Conservation (phyloP, 352 stramenopile genomes). For the Phytopythium sindhum region DNA sequence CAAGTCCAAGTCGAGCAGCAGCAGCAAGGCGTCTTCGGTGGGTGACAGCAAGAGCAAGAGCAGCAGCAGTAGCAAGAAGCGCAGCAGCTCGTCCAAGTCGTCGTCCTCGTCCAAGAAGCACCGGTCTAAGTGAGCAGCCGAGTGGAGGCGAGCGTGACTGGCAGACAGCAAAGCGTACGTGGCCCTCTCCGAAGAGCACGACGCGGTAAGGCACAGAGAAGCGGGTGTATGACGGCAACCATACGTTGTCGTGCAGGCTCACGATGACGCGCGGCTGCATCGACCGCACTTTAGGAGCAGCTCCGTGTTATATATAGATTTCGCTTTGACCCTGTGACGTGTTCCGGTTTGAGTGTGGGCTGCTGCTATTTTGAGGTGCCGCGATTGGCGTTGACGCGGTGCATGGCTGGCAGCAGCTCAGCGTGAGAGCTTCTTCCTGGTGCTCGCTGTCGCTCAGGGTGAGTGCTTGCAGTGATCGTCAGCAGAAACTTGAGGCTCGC, state of each 20-base stretch:
- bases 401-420: neutral
- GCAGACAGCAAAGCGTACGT: neutral
- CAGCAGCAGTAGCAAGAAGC: slow-evolving; percentile 61
- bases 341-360: neutral
- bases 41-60: slow-evolving; percentile 42
- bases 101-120: slow-evolving; percentile 67
- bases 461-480: neutral
- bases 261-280: neutral
- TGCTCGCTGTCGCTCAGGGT: neutral
- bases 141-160: neutral
- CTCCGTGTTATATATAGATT: slow-evolving; percentile 3
- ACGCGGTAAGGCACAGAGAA: neutral
- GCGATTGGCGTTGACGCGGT: neutral
- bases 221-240: neutral
- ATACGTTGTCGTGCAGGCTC: neutral
- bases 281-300: neutral
- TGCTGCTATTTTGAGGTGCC: neutral
- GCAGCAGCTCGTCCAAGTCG: slow-evolving; percentile 54
- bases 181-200: neutral
- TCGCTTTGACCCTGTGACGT: neutral
- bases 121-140: slow-evolving; percentile 38
- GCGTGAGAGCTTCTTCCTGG: neutral
- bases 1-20: slow-evolving; percentile 59
- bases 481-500: neutral
- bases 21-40: slow-evolving; percentile 40